Base-by-base conservation (phyloP, 1,284 basidiomycete species). In the Trichosporon sp. region DNA sequence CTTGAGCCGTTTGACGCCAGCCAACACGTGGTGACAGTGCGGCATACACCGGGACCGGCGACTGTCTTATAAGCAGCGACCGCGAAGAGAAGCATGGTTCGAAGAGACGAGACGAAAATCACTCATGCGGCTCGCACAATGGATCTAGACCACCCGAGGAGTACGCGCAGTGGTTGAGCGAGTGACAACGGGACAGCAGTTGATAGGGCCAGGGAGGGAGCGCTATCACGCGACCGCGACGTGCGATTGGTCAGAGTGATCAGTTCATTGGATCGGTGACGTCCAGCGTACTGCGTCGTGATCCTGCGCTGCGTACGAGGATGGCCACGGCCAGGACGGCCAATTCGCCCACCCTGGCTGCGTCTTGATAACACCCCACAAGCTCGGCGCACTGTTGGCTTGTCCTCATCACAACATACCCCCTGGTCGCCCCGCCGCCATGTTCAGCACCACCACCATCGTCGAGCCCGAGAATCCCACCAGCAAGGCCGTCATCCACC, bases 401-500 rank as follows among this genome's bases (percentile, higher is more conserved):
- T n/a, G 27, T n/a, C 32, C 27, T 5, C 11, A 18, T 29, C 15
- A 34, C 62, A 8, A n/a, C 21, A 12, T 13, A 3, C 8, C 21
- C 23, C 11, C 11, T 29, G 18, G 2, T 7, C 25, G 15, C 15
- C 15, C 9, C 63, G 32, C 34, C 2, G 27, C 44, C 6, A n/a
- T 11, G 12, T 34, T 18, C 35, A n/a, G 5, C 25, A 56, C 51
- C 31, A 62, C 64, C 25, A 60, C 64, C 31, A 69, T 69, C 32
- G 68, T 53, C 4, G 64, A 67, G 29, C 31, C 47, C 44, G 56
- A 60, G 18, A 67, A 51, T 29, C 25, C 62, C 18, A 38, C 42
- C 27, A 65, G 32, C 51, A 73, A 75, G 38, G 70, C 73, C 15
- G 75, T 78, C 32, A 68, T 83, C 38, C 79, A 80, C 70, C 64